Conservation (phyloP, 805 yeast species). For the Dipodascopsis uninucleata region DNA sequence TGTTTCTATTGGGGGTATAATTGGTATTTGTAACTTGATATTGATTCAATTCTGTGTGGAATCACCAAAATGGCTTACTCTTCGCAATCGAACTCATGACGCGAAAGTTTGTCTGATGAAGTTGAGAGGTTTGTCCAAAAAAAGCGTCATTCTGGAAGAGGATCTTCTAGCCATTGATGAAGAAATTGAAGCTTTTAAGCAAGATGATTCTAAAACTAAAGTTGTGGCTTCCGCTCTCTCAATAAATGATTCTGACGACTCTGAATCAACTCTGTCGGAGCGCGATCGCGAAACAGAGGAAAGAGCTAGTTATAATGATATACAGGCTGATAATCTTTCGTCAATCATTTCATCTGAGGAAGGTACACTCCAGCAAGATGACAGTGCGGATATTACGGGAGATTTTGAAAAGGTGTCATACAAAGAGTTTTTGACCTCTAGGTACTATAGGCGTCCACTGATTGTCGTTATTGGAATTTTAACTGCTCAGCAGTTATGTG, state of each 20-base stretch:
- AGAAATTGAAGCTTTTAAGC: conserved; percentile 24
- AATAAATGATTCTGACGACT: not conserved
- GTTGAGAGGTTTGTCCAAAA: conserved; percentile 38
- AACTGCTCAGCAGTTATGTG: conserved; percentile 85
- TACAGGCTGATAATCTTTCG: conserved; percentile 4
- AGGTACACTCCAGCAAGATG: conserved; percentile 26
- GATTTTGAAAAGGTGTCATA: conserved; percentile 22
- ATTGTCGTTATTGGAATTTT: conserved; percentile 67
- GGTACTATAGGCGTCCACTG: conserved; percentile 55
- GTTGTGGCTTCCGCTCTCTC: not conserved
- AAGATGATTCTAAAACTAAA: conserved; percentile 1
- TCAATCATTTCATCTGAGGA: conserved; percentile 14
- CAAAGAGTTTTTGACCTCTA: conserved; percentile 47
- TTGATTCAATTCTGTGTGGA: conserved; percentile 51
- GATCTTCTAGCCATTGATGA: conserved; percentile 20
- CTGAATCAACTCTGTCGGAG: conserved; percentile 21
- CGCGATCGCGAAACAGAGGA: too few relatives aligned
- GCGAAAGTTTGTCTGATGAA: conserved; percentile 41
- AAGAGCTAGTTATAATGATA: not conserved
- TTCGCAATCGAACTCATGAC: conserved; percentile 44
- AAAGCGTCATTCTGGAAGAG: conserved; percentile 7
- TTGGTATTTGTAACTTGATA: conserved; percentile 51
- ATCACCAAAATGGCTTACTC: conserved; percentile 78
- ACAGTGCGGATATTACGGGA: conserved; percentile 9
- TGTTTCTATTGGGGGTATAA: conserved; percentile 54